Conservation (phyloP, 495 filamentous ascomycete genomes). For the Amorphotheca resinae region DNA sequence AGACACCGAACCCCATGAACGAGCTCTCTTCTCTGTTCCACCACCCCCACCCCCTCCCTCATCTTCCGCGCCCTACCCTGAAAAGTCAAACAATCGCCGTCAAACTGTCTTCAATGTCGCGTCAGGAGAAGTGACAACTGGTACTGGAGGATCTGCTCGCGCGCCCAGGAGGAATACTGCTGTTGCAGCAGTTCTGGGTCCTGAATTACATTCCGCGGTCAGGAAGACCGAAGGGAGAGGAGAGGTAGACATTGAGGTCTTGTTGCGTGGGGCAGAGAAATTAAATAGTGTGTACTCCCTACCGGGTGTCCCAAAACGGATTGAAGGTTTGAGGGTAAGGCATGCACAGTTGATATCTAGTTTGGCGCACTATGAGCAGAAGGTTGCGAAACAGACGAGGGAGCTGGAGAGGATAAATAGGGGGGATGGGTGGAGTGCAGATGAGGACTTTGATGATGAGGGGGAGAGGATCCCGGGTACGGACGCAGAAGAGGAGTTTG, state of each 20-base stretch:
- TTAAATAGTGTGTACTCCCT: constrained; percentile 80
- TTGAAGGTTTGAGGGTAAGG: constrained; percentile 56
- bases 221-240: constrained; percentile 40
- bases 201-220: constrained; percentile 76
- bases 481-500: constrained; percentile 20
- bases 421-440: constrained; percentile 31
- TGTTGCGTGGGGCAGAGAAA: constrained; percentile 83
- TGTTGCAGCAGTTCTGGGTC: constrained; percentile 78
- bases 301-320: constrained; percentile 68
- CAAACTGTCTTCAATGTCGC: constrained; percentile 45
- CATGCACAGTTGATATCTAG: constrained; percentile 63
- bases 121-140: constrained; percentile 40
- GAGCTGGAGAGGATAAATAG: constrained; percentile 65
- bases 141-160: constrained; percentile 26
- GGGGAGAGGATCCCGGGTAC: constrained; percentile 17
- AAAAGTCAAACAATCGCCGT: constrained; percentile 26
- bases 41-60: constrained; percentile 40
- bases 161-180: constrained; percentile 65
- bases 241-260: constrained; percentile 77
- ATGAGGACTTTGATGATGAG: constrained; percentile 31
- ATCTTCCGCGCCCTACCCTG: constrained; percentile 22
- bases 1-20: constrained; percentile 90
- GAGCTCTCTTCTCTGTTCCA: constrained; percentile 85
- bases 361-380: constrained; percentile 63
- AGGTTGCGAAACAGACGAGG: constrained; percentile 63